Evolutionary conservation across 1,284 basidiomycete species (phyloP), one percentile per base, ranked within the genome.

Genomic region (Stygiomarasmius scandens): DNA sequence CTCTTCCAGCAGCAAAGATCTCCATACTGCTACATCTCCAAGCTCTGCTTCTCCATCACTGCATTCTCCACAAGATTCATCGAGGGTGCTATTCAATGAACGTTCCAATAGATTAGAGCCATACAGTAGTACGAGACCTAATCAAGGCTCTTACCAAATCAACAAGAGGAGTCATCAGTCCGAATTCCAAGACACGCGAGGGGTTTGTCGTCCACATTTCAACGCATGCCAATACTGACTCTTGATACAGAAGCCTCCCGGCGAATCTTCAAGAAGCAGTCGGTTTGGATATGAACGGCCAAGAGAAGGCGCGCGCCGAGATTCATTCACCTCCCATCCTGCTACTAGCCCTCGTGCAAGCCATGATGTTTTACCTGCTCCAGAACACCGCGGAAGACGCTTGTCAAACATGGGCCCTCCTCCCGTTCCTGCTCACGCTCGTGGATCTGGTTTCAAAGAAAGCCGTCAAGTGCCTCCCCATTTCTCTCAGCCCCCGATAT

Each of bases 61-160:
- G 16, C 74, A 80, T 62, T 81, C 82, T 6, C 79, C 82, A 9
- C 76, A 79, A 62, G 84, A 86, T 52, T 73, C 74, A 10, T 77
- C 84, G 20, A 79, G 90, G 25, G 86, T 89, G 0, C 76, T 96
- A n/a, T 96, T 95, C 78, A 96, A 96, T 65, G 94, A 95, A 66
- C 85, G 88, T 8, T 93, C 88, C 10, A 96, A 95, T 69, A 82
- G 87, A 55, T 73, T 95, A 56, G 94, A 96, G 71, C 89, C 89
- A 14, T 89, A 87, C 64, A 82, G 75, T 56, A 81, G 76, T 43
- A 76, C 79, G 63, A 63, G 66, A 64, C 59, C 69, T 24, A 63
- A 61, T n/a, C 64, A 65, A 61, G 73, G 77, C 58, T 63, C 77
- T 47, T 69, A 73, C 29, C 60, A 70, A 38, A 62, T 70, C 29